These are phyloP conservation scores for Phaffia australis DNA, from an alignment of 768 basidiomycete species.

Conservation along the genomic window DNA sequence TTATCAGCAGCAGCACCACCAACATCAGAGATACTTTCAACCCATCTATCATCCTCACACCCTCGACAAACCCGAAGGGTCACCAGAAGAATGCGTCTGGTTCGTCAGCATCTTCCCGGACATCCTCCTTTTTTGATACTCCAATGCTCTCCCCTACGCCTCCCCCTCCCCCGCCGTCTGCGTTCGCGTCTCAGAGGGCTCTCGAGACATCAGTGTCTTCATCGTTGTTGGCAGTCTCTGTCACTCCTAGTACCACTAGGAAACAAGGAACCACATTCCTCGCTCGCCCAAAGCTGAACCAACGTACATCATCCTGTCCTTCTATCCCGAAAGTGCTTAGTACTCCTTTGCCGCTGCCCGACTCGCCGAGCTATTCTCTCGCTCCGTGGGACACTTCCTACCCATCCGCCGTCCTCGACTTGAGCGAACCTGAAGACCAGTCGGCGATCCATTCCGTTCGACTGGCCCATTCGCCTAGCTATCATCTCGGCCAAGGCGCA, in stretches of 20 bases:
- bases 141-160: slow-evolving; percentile 12
- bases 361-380: background rate
- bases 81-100: slow-evolving; percentile 1
- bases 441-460: slow-evolving; percentile 2
- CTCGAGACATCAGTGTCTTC: too few relatives aligned
- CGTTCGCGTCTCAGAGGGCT: background rate
- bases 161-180: background rate
- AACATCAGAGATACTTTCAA: background rate
- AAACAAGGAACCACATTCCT: background rate
- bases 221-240: background rate
- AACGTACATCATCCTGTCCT: background rate
- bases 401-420: background rate
- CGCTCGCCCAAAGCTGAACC: too few relatives aligned
- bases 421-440: background rate
- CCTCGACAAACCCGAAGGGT: background rate
- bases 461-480: background rate
- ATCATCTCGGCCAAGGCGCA: slow-evolving; percentile 9
- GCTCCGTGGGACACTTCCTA: background rate
- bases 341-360: background rate
- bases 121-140: slow-evolving; percentile 15
- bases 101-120: slow-evolving; percentile 1
- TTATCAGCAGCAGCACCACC: background rate
- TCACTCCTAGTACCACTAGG: background rate
- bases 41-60: background rate
- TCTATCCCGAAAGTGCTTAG: background rate